These are phyloP conservation scores for Sphaerostilbella broomeana DNA, from an alignment of 2,329 filamentous ascomycete species.

Conservation along the genomic window DNA sequence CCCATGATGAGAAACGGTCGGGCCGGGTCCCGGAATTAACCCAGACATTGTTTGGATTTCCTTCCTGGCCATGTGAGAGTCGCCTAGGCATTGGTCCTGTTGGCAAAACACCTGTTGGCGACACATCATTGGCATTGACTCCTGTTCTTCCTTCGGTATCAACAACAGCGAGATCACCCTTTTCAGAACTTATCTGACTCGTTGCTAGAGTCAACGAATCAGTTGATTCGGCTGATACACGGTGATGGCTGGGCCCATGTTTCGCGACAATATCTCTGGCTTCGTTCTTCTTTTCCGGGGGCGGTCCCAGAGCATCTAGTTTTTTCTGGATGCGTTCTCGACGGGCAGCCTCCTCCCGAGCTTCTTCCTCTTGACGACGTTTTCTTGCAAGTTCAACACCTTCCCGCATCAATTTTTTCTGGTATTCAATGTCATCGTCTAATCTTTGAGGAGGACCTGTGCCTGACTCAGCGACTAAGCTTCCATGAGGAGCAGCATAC, in stretches of 20 bases:
- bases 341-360: conserved; percentile 63
- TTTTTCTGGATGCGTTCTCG: conserved; percentile 67
- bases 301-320: conserved; percentile 61
- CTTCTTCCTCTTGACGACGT: conserved; percentile 60
- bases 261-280: conserved; percentile 40
- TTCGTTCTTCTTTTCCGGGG: conserved; percentile 52
- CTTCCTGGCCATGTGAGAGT: conserved; percentile 27
- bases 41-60: conserved; percentile 32
- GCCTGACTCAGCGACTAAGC: conserved; percentile 24
- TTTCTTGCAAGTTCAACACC: conserved; percentile 63
- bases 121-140: conserved; percentile 9
- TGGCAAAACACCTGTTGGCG: conserved; percentile 15
- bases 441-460: conserved; percentile 25
- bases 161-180: conserved; percentile 1
- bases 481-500: conserved; percentile 33
- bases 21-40: conserved; percentile 32
- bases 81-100: conserved; percentile 21
- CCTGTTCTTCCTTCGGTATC: conserved; percentile 7
- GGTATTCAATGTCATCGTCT: conserved; percentile 55
- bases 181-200: conserved; percentile 8
- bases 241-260: conserved; percentile 31
- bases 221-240: conserved; percentile 18
- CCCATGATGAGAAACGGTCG: conserved; percentile 48
- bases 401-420: conserved; percentile 67
- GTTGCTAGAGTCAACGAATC: conserved; percentile 14